These are phyloP conservation scores for Pneumocystis sp. DNA, from an alignment of 1,139 yeast genomes.

Conservation along the genomic window DNA sequence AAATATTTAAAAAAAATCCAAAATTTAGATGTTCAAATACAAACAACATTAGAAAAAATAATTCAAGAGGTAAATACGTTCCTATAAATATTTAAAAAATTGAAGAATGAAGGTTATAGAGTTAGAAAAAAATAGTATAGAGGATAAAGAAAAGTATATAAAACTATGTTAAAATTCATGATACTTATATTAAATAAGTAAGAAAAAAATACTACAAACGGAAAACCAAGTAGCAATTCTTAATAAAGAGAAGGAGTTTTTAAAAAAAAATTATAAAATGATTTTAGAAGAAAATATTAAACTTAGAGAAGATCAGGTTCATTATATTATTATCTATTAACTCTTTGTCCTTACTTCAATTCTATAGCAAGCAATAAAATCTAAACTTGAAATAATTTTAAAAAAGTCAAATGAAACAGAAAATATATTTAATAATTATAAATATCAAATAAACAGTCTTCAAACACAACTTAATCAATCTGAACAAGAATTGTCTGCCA, in stretches of 20 bases:
- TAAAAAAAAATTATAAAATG: neutral
- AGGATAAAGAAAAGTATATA: neutral
- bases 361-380: neutral
- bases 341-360: neutral
- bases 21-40: neutral
- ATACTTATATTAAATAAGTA: neutral
- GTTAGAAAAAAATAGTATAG: neutral
- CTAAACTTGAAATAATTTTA: neutral
- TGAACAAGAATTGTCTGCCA: neutral
- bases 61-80: neutral
- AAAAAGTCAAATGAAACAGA: neutral
- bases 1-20: neutral
- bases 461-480: neutral
- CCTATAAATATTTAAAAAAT: neutral
- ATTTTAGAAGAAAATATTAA: neutral
- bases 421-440: neutral
- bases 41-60: neutral
- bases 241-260: neutral
- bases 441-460: neutral
- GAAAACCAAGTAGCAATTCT: neutral
- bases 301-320: neutral
- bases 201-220: neutral
- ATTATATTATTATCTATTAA: neutral
- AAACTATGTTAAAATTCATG: neutral
- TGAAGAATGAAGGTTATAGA: neutral